Evolutionary conservation across 2,329 filamentous ascomycete genomes (phyloP).

Genomic region (Ceratocystiopsis brevicomis): DNA sequence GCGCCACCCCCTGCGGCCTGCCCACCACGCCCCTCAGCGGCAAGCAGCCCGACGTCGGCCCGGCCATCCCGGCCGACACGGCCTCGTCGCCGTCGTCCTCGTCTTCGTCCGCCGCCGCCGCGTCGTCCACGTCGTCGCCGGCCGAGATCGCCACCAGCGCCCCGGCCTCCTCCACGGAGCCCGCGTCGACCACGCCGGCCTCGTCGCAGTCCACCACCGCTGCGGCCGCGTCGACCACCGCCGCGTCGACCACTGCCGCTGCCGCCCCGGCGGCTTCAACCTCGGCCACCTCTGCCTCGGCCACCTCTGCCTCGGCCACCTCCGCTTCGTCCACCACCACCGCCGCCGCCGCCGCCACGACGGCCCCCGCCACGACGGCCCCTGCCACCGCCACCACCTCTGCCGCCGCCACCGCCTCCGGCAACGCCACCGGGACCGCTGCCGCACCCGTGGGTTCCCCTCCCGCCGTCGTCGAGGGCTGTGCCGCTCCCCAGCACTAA

Average conservation of each 20-base stretch:
- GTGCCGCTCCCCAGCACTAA: neutral
- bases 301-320: neutral
- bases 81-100: too few relatives aligned
- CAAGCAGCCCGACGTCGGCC: conserved; percentile 8
- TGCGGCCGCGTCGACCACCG: neutral
- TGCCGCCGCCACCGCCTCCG: neutral
- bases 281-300: neutral
- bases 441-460: neutral
- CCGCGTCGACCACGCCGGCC: neutral
- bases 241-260: neutral
- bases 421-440: neutral
- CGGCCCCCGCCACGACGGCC: neutral
- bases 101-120: too few relatives aligned
- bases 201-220: neutral
- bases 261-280: neutral
- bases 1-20: conserved; percentile 14
- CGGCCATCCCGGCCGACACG: conserved; percentile 5
- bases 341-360: neutral
- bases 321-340: neutral
- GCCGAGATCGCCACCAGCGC: neutral
- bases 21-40: conserved; percentile 10
- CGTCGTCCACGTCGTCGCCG: too few relatives aligned
- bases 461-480: neutral
- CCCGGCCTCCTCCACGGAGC: conserved; percentile 1
- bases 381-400: neutral